Conservation (phyloP, 345 rosid genomes). For the Nasturtium officinale region DNA sequence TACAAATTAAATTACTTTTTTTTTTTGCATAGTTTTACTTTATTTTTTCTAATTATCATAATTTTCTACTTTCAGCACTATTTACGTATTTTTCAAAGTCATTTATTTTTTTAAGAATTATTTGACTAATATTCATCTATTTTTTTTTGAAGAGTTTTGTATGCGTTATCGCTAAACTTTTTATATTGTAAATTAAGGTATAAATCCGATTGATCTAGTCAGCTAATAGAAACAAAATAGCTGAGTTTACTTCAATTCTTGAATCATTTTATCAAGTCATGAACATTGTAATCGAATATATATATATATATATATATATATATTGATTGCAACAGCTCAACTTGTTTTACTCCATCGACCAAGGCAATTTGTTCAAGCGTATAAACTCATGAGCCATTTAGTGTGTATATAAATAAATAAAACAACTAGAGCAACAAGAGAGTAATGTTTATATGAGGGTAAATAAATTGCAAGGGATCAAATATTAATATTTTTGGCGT, state of each 20-base stretch:
- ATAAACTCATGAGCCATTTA: neutral
- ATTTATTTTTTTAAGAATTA: neutral
- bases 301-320: no score
- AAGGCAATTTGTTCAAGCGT: no score
- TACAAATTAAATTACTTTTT: neutral
- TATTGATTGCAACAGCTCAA: neutral
- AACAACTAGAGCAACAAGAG: neutral
- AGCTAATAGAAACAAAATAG: neutral
- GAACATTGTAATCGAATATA: no score
- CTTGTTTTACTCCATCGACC: neutral
- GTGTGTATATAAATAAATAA: no score
- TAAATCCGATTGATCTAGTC: neutral
- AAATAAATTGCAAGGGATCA: neutral
- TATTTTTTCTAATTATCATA: neutral
- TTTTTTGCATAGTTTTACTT: neutral
- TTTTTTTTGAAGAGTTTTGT: neutral
- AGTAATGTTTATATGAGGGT: neutral
- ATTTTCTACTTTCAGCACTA: neutral
- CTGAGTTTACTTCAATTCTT: neutral
- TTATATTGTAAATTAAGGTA: neutral
- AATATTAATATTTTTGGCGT: constrained; percentile 4
- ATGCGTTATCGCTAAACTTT: neutral
- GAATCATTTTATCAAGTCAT: no score
- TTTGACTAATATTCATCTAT: neutral
- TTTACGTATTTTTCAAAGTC: neutral